phyloP scores from a whole-genome alignment of 2,329 filamentous ascomycete species.

The Thelonectria discophora region DNA sequence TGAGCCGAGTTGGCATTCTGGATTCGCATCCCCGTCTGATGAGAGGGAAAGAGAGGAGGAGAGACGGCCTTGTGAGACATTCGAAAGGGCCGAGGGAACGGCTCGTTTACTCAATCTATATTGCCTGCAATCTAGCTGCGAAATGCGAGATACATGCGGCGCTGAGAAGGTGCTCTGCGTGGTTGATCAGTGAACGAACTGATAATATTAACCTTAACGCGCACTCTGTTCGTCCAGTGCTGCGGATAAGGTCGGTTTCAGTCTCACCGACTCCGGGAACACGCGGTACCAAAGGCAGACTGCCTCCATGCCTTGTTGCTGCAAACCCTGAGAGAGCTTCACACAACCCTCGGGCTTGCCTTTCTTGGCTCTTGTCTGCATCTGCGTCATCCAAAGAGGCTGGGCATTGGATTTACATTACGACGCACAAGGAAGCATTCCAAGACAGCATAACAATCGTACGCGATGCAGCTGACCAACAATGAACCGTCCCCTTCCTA shows the following conservation, averaged over 20 bases:
- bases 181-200: not conserved
- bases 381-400: not conserved
- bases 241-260: conserved; percentile 8
- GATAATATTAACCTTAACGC: conserved; percentile 22
- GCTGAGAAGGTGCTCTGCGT: not conserved
- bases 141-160: not conserved
- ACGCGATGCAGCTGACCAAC: not conserved
- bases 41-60: too few species aligned
- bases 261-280: conserved; percentile 14
- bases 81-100: not conserved
- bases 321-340: too few species aligned
- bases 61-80: not conserved
- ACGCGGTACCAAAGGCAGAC: not conserved
- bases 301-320: too few species aligned
- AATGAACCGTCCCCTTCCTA: not conserved
- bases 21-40: too few species aligned
- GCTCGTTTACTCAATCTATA: not conserved
- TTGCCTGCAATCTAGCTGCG: not conserved
- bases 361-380: not conserved
- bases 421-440: not conserved
- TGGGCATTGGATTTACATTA: not conserved
- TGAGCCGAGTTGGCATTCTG: not conserved
- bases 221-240: not conserved
- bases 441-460: not conserved
- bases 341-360: not conserved